Evolutionary conservation across 192 early-diverging fungal genomes (phyloP).

Genomic region (Coemansia sp.): DNA sequence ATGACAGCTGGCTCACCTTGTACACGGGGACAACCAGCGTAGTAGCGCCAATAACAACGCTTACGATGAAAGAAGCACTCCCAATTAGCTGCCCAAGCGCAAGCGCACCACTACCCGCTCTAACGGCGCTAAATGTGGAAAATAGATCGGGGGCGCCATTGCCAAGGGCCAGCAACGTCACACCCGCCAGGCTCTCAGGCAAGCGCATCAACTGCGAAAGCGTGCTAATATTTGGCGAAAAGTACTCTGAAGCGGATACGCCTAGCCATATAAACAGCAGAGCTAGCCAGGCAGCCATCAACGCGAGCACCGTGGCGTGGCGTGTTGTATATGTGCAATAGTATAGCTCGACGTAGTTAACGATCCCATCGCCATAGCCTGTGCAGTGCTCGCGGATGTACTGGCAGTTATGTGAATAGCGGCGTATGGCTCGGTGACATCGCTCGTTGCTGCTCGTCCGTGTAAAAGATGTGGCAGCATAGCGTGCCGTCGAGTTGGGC

Average conservation of each 20-base stretch:
- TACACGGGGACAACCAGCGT: constrained; percentile 75
- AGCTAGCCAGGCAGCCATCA: constrained; percentile 67
- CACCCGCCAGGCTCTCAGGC: constrained; percentile 82
- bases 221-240: constrained; percentile 84
- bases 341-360: constrained; percentile 55
- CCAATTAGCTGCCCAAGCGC: constrained; percentile 94
- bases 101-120: constrained; percentile 69
- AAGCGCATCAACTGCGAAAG: constrained; percentile 73
- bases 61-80: constrained; percentile 77
- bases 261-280: constrained; percentile 77
- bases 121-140: constrained; percentile 80
- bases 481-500: background rate
- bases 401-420: constrained; percentile 59
- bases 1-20: constrained; percentile 65
- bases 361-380: constrained; percentile 62
- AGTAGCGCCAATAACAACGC: constrained; percentile 83
- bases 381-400: constrained; percentile 66
- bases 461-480: background rate
- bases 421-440: constrained; percentile 52
- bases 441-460: constrained; percentile 11
- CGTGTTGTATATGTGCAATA: constrained; percentile 39
- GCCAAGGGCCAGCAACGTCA: constrained; percentile 80
- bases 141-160: constrained; percentile 95
- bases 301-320: constrained; percentile 28
- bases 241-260: constrained; percentile 81